phyloP scores from a whole-genome alignment of 805 yeast genomes.

The Zygotorulaspora sp. region DNA sequence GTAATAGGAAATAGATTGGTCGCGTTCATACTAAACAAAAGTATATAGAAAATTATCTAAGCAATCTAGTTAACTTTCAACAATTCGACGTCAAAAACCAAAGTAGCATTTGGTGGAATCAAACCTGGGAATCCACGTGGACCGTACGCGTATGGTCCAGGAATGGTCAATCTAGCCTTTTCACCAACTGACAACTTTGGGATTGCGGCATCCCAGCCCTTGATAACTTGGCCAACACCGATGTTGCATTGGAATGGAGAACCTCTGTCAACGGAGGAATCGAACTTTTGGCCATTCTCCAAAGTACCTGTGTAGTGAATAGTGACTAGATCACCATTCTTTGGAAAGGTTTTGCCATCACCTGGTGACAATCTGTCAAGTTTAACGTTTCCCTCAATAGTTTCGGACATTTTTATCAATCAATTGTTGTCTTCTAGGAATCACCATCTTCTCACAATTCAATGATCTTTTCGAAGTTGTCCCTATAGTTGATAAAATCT shows the following conservation, averaged over 20 bases:
- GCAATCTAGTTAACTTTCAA: slow-evolving; percentile 39
- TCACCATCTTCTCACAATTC: too few species aligned
- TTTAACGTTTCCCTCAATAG: slow-evolving; percentile 38
- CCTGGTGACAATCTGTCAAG: slow-evolving; percentile 46
- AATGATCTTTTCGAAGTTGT: too few species aligned
- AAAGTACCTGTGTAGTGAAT: slow-evolving; percentile 95
- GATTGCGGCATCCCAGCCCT: slow-evolving; percentile 95
- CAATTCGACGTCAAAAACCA: slow-evolving; percentile 80
- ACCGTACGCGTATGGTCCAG: slow-evolving; percentile 92
- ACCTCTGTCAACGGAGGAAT: slow-evolving; percentile 92
- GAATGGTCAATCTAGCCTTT: slow-evolving; percentile 86
- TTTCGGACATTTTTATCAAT: slow-evolving; percentile 31
- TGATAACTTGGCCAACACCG: slow-evolving; percentile 95
- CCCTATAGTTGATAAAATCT: too few species aligned
- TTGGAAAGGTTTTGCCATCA: slow-evolving; percentile 84
- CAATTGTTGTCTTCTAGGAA: too few species aligned
- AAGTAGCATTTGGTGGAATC: slow-evolving; percentile 94
- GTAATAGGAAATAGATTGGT: slow-evolving; percentile 22
- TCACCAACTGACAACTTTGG: slow-evolving; percentile 91
- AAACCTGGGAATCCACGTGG: slow-evolving; percentile 93
- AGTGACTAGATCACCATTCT: slow-evolving; percentile 81
- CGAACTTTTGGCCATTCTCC: slow-evolving; percentile 93
- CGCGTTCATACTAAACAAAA: background rate
- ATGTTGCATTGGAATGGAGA: slow-evolving; percentile 90
- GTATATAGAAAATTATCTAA: background rate